phyloP scores from a whole-genome alignment of 306 rosid genomes.

The Prunus padus region DNA sequence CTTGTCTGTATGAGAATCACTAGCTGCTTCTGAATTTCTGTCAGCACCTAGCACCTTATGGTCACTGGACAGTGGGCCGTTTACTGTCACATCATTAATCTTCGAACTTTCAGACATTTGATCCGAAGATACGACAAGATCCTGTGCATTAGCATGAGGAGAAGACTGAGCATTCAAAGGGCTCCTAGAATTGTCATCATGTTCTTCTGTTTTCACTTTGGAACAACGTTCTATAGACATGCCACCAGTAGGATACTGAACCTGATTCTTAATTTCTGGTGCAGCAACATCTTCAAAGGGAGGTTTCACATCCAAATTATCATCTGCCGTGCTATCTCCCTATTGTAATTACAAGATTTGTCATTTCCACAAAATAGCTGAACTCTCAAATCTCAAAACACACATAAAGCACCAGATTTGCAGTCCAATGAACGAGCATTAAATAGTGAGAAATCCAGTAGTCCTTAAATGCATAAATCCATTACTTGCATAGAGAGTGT shows the following conservation, averaged over 20 bases:
- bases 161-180: slow-evolving; percentile 45
- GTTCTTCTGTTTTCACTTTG: slow-evolving; percentile 54
- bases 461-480: background rate
- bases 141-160: slow-evolving; percentile 42
- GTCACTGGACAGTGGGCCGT: slow-evolving; percentile 42
- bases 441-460: background rate
- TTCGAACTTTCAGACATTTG: slow-evolving; percentile 43
- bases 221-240: slow-evolving; percentile 34
- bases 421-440: background rate
- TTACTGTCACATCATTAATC: slow-evolving; percentile 36
- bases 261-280: slow-evolving; percentile 44
- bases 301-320: slow-evolving; percentile 37
- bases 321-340: slow-evolving; percentile 53
- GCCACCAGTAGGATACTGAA: slow-evolving; percentile 45
- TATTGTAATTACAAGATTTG: slow-evolving; percentile 43
- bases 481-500: background rate
- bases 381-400: slow-evolving; percentile 17
- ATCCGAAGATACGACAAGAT: slow-evolving; percentile 41
- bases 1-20: slow-evolving; percentile 44
- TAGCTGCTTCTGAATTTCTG: slow-evolving; percentile 41
- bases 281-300: slow-evolving; percentile 36
- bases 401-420: background rate
- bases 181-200: slow-evolving; percentile 44
- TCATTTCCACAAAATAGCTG: slow-evolving; percentile 31
- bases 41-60: slow-evolving; percentile 43